Evolutionary conservation across 192 early-diverging fungal species (phyloP).

Genomic region (Coemansia sp.): DNA sequence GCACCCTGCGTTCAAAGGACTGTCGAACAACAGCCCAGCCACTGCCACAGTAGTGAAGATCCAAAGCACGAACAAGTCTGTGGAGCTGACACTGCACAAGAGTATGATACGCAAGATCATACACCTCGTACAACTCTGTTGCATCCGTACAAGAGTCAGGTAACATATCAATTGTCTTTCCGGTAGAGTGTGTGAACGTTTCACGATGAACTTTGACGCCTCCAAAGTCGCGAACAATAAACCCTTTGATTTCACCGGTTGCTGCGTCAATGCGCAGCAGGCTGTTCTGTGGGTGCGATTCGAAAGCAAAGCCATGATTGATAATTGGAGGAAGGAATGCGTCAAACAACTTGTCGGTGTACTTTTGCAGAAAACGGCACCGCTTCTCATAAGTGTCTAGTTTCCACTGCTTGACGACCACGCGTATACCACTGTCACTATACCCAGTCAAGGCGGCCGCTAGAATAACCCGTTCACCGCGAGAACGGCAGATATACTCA

Average conservation of each 20-base stretch:
- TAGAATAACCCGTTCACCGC: constrained; percentile 51
- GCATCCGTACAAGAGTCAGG: constrained; percentile 59
- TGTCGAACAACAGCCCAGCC: constrained; percentile 61
- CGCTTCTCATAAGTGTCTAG: constrained; percentile 50
- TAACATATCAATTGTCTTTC: constrained; percentile 52
- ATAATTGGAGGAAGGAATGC: constrained; percentile 61
- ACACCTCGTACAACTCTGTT: constrained; percentile 49
- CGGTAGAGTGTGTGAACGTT: constrained; percentile 51
- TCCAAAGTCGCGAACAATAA: constrained; percentile 68
- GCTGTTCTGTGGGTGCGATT: constrained; percentile 64
- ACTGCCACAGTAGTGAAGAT: constrained; percentile 56
- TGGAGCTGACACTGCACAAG: constrained; percentile 60
- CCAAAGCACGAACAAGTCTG: constrained; percentile 58
- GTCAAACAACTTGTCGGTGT: constrained; percentile 50
- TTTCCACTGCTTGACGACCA: constrained; percentile 49
- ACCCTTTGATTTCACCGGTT: constrained; percentile 55
- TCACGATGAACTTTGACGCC: constrained; percentile 61
- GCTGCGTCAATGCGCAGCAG: constrained; percentile 54
- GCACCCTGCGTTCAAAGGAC: constrained; percentile 50
- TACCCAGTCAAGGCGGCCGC: constrained; percentile 58
- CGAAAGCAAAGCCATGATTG: constrained; percentile 64
- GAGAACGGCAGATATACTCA: constrained; percentile 35
- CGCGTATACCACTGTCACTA: constrained; percentile 35
- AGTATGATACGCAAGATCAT: constrained; percentile 61
- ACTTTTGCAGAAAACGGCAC: constrained; percentile 49